phyloP scores from a whole-genome alignment of 192 early-diverging fungal genomes.

The Coemansia sp. region DNA sequence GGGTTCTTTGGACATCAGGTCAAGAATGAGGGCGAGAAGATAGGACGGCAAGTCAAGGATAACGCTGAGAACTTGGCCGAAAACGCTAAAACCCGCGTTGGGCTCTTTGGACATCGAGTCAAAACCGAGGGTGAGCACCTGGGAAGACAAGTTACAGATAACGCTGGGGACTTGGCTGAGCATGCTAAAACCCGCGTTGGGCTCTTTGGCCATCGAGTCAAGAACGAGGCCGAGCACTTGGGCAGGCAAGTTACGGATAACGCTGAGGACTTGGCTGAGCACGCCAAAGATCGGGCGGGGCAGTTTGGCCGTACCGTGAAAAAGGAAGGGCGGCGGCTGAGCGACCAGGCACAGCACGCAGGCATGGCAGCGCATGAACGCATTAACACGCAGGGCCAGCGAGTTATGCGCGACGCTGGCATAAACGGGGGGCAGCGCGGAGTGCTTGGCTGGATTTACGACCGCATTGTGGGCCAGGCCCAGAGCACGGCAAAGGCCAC shows the following conservation, averaged over 20 bases:
- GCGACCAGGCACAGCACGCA: constrained; percentile 17
- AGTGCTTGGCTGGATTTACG: constrained; percentile 7
- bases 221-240: neutral
- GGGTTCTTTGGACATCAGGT: neutral
- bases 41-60: constrained; percentile 14
- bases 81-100: neutral
- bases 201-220: neutral
- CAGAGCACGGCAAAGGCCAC: constrained; percentile 12
- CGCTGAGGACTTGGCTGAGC: constrained; percentile 3
- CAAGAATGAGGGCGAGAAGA: neutral
- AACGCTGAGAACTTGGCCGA: neutral
- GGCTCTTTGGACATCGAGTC: neutral
- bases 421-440: neutral
- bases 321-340: neutral
- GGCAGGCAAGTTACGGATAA: neutral
- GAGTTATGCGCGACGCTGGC: constrained; percentile 4
- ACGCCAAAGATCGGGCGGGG: constrained; percentile 15
- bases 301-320: neutral
- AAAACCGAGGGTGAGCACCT: neutral
- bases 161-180: constrained; percentile 2
- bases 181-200: constrained; percentile 2
- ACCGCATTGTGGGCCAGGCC: constrained; percentile 3
- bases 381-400: constrained; percentile 9
- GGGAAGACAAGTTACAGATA: neutral
- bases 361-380: constrained; percentile 17